Evolutionary conservation across 2,329 filamentous ascomycete species (phyloP).

Genomic region (Ophiostoma sp.): DNA sequence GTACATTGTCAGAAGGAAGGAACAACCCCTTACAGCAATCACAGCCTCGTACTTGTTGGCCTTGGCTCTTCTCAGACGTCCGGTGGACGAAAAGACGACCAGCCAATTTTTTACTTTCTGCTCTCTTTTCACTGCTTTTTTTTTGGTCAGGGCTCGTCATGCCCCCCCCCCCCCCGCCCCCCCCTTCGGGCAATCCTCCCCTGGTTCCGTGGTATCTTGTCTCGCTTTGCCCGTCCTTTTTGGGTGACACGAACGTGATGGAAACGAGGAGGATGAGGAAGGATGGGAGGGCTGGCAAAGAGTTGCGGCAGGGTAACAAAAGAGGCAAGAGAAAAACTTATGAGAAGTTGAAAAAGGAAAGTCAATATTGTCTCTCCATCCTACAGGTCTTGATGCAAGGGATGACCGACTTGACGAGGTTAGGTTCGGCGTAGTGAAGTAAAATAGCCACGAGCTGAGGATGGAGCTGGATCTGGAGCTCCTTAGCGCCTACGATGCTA

Average conservation of each 20-base stretch:
- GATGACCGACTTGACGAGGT: neutral
- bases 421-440: neutral
- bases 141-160: neutral
- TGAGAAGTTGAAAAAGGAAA: neutral
- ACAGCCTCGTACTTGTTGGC: neutral
- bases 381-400: neutral
- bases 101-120: neutral
- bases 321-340: neutral
- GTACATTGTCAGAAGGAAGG: neutral
- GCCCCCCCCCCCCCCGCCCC: too few relatives aligned
- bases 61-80: neutral
- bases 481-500: neutral
- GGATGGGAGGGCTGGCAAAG: neutral
- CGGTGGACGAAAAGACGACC: neutral
- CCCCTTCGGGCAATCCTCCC: slow-evolving; percentile 1
- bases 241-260: slow-evolving; percentile 8
- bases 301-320: neutral
- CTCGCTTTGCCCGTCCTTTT: neutral
- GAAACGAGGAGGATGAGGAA: neutral
- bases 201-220: slow-evolving; percentile 4
- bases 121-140: neutral
- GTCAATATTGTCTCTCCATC: neutral
- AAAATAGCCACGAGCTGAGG: neutral
- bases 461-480: too few relatives aligned
- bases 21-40: neutral